Base-by-base conservation (phyloP, 2,329 filamentous ascomycete genomes). In the Pseudocercospora eumusae region DNA sequence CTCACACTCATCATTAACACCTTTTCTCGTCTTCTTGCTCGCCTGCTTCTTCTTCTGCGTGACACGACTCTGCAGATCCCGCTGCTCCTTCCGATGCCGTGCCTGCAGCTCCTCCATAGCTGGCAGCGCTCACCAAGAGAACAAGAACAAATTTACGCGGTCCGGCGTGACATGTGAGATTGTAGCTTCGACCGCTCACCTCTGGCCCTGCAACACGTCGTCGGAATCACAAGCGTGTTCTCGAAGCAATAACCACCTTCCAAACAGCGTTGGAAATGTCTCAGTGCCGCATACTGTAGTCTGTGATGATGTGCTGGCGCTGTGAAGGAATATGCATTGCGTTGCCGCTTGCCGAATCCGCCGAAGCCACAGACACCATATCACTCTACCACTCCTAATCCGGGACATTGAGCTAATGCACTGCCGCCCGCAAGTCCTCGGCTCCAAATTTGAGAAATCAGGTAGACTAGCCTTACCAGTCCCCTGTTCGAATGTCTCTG, bases 21-120 rank as follows among this genome's bases (percentile, higher is more conserved):
- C 78, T 67, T 82, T 87, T 55, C 86, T 81, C 8, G 85, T 87
- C 76, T 87, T 88, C 79, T 98, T 99, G 52, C 89, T 96, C 15
- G 95, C 93, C 69, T 90, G 89, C 82, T 97, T 98, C 83, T 97
- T 99, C 83, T 97, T 98, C 78, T 89, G 92, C 4, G 91, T 97
- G 72, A 96, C 87, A 63, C 89, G 88, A 56, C 86, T 84, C 75
- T 96, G 91, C 25, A 99, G 83, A 64, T 98, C 93, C 69, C 88
- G 88, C 75, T 90, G 87, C 78, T 99, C 93, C 77, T 91, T 95
- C 71, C 91, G 88, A 75, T 99, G 95, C 52, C 88, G 89, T 40
- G 87, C 81, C 70, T 91, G 88, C 60, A 95, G 79, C 65, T 90
- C 87, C 63, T 97, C 93, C 77, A 95, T 86, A 20, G 49, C 47